Evolutionary conservation across 2,329 filamentous ascomycete genomes (phyloP), one percentile per base, ranked within the genome.

Genomic region (Nemania bipapillata): DNA sequence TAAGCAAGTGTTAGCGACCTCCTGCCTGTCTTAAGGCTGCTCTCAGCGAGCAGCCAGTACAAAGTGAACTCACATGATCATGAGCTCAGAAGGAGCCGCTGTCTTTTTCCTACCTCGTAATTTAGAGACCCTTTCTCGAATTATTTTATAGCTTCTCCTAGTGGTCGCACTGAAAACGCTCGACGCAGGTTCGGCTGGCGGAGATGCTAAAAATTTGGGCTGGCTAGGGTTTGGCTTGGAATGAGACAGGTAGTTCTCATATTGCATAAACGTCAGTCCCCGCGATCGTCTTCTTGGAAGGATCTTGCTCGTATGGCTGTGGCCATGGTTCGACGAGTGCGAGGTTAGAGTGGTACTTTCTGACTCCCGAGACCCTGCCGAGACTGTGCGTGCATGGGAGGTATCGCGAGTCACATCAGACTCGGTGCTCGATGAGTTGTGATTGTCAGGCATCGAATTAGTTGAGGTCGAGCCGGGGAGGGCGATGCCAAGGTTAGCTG

Each of bases 231-330:
- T 80, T 6, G 81, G 80, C 63, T 84, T 81, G 32, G 85, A 70
- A 49, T 84, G 79, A 20, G 81, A 77, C 42, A 88, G 73, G 67
- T 86, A 87, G 68, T 80, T 83, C 35, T 88, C 85, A 72, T 88
- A 88, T 32, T 83, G 81, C 6, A 81, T 78, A 70, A 88, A 87
- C 64, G 77, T 84, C 28, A 85, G 75, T 40, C 75, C 80, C 68
- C 80, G 81, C 42, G 81, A 80, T 62, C 80, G 74, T 63, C 72
- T 74, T 67, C 75, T 79, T 63, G 73, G 71, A 47, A 77, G 67
- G 5, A 75, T 65, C 30, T 73, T 76, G 32, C 71, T 66, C 2
- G 71, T 65, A 26, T 77, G 73, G 53, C 74, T 58, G 53, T 71
- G 61, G 67, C 69, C 22, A 65, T 78, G 80, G 22, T 81, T 75